Evolutionary conservation across 2,329 filamentous ascomycete species (phyloP), one percentile per base, ranked within the genome.

Genomic region (Rhynchosporium graminicola): DNA sequence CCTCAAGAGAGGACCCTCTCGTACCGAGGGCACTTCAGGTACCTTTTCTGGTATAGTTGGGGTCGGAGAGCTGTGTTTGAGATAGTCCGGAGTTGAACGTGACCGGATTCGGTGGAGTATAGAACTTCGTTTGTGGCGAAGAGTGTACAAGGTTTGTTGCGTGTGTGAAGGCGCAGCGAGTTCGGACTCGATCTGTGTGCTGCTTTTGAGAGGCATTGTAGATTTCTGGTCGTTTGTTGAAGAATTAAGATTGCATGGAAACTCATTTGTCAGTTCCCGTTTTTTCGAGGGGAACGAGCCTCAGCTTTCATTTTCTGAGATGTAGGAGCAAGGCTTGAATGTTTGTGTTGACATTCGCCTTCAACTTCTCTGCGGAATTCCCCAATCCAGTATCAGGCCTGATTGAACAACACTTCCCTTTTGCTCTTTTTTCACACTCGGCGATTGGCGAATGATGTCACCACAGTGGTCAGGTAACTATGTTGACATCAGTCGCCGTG

Each of bases 61-160:
- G 15, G 56, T 50, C n/a, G 26, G 7, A 36, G 56, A 6, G 40
- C n/a, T 48, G 5, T 47, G 31, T 33, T 29, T 46, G 13, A 38
- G 56, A 9, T 58, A 31, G 5, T 48, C 56, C 15, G 45, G 28
- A 43, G 56, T 29, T 10, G 15, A 26, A 8, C 45, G 43, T 3
- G 56, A 58, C 3, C 56, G 56, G n/a, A 58, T 48, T 48, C 43
- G 45, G 3, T 58, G 48, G 9, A 47, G 10, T 5, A 58, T 1
- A 42, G 45, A 50, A 45, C 56, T 58, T 42, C 56, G 48, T 26
- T 50, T 58, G 20, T 31, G 43, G 33, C 43, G 56, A 2, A 54
- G 51, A 54, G 51, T 9, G 20, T 33, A 15, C 26, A 20, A 20
- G 10, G 33, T 40, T 42, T 42, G 36, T 54, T 54, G 36, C 38